Base-by-base conservation (phyloP, 768 basidiomycete genomes). In the Russula sp. region DNA sequence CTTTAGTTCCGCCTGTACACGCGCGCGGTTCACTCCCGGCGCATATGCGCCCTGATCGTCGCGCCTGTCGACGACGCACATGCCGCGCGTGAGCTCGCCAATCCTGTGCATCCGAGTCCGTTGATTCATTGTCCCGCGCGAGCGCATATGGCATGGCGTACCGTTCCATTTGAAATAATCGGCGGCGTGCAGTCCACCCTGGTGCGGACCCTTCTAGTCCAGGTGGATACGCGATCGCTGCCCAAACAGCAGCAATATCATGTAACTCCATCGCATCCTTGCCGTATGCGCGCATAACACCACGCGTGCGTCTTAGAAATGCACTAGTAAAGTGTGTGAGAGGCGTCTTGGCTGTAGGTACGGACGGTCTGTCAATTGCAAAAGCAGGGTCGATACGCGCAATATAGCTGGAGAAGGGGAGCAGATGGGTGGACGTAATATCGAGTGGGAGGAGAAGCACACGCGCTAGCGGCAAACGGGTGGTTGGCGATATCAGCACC, bases 241-340 rank as follows among this genome's bases (percentile, higher is more conserved):
- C 93, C 91, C 92, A 96, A 18, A 96, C 82, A 2, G 92, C 90
- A 13, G 87, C 86, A 51, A 94, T 89, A 69, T 98, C 94, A 70
- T 98, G 94, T 61, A 95, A 80, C 75, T 94, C 90, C 84, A 97
- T 83, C 5, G 83, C 88, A 72, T 95, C 93, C 65, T 88, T 85
- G 9, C 92, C 92, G 65, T 85, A 93, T 55, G 79, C 70, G n/a
- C 84, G 63, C 88, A 95, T 93, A 57, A 94, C 76, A 66, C 86
- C 86, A 38, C 90, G 77, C 4, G 90, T 83, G 50, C 85, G 81
- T 72, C 89, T 85, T 1, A 94, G 76, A 75, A 96, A 85, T 5
- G 90, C 81, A 68, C 88, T 88, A 8, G 91, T 90, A 71, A 94
- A 91, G 72, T 92, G 88, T 7, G 77, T 75, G 16, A 94, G 68